phyloP scores from a whole-genome alignment of 495 filamentous ascomycete species.

The Podospora tetraspora region DNA sequence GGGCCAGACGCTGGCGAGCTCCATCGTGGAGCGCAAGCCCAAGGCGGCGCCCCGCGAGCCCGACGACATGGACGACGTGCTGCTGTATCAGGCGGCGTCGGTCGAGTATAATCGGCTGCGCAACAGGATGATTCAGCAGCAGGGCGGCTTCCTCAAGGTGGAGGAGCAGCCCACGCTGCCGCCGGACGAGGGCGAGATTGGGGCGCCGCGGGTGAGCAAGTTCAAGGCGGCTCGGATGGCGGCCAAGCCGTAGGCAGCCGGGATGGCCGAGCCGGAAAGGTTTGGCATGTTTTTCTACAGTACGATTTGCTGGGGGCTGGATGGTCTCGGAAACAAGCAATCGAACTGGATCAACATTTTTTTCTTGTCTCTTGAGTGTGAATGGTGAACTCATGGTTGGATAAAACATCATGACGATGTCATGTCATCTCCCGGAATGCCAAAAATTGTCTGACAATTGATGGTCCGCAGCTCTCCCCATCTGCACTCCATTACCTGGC shows the following conservation, averaged over 20 bases:
- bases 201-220: constrained; percentile 68
- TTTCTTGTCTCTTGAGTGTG: constrained; percentile 1
- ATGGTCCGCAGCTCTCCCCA: constrained; percentile 45
- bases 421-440: background rate
- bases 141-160: constrained; percentile 67
- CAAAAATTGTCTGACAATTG: constrained; percentile 44
- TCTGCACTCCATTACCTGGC: constrained; percentile 49
- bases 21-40: constrained; percentile 57
- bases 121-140: constrained; percentile 69
- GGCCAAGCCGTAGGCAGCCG: constrained; percentile 30
- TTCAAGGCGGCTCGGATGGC: constrained; percentile 81
- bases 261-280: constrained; percentile 2
- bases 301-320: constrained; percentile 5
- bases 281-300: background rate
- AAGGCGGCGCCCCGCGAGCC: constrained; percentile 46
- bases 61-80: constrained; percentile 67
- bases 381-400: background rate
- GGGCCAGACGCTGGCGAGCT: constrained; percentile 52
- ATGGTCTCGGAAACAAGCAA: constrained; percentile 17
- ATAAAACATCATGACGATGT: background rate
- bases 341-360: constrained; percentile 17
- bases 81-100: constrained; percentile 70
- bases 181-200: constrained; percentile 62
- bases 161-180: constrained; percentile 55
- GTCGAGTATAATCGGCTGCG: constrained; percentile 74